Evolutionary conservation across 2,329 filamentous ascomycete genomes (phyloP).

Genomic region (Balansia obtecta): DNA sequence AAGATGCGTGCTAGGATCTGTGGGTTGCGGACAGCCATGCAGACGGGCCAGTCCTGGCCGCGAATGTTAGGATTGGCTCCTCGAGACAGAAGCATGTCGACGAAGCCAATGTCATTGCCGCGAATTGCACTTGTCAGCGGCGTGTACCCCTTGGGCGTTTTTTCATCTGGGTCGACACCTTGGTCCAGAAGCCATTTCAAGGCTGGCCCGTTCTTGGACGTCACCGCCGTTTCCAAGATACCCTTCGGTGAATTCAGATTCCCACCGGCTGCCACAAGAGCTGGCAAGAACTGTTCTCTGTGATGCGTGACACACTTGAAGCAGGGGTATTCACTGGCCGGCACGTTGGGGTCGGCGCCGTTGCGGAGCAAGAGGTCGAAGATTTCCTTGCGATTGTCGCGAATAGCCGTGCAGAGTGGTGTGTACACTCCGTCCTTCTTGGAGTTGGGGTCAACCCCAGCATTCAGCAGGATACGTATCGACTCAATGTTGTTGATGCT

Average conservation of each 20-base stretch:
- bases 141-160: slow-evolving; percentile 43
- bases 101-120: slow-evolving; percentile 44
- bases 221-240: slow-evolving; percentile 53
- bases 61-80: slow-evolving; percentile 51
- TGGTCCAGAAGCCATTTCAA: slow-evolving; percentile 48
- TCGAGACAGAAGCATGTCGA: slow-evolving; percentile 43
- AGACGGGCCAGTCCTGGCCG: slow-evolving; percentile 59
- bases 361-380: slow-evolving; percentile 43
- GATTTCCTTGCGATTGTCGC: slow-evolving; percentile 51
- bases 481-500: slow-evolving; percentile 53
- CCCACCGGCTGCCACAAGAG: slow-evolving; percentile 46
- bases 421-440: slow-evolving; percentile 57
- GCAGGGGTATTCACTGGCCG: slow-evolving; percentile 50
- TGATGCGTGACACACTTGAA: slow-evolving; percentile 60
- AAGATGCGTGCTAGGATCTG: slow-evolving; percentile 47
- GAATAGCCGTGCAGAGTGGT: slow-evolving; percentile 54
- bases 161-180: slow-evolving; percentile 48
- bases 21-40: slow-evolving; percentile 53
- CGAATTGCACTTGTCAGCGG: slow-evolving; percentile 54
- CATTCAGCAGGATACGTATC: slow-evolving; percentile 42
- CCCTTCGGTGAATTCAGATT: slow-evolving; percentile 48
- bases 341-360: slow-evolving; percentile 50
- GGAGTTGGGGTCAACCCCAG: slow-evolving; percentile 46
- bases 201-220: slow-evolving; percentile 47
- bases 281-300: slow-evolving; percentile 46